These are phyloP conservation scores for Cyberlindnera lachancei DNA, from an alignment of 805 yeast species.

Conservation along the genomic window DNA sequence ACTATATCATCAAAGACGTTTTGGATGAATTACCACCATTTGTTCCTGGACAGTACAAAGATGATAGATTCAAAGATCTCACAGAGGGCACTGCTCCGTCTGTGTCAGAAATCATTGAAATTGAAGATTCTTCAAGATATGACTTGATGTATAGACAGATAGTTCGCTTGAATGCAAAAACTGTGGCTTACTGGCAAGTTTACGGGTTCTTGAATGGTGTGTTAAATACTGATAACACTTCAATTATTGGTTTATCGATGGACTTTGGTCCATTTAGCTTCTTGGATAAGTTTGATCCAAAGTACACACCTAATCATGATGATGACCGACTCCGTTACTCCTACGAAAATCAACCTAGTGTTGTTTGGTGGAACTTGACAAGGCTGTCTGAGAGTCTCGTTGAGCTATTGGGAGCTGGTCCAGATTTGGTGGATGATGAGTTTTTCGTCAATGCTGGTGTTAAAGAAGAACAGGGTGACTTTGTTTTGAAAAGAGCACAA, in stretches of 20 bases:
- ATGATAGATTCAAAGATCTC: conserved; percentile 17
- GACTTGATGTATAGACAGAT: conserved; percentile 67
- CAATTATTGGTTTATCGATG: conserved; percentile 78
- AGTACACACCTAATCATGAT: conserved; percentile 85
- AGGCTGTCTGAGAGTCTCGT: conserved; percentile 80
- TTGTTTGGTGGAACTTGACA: conserved; percentile 90
- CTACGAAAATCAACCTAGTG: conserved; percentile 75
- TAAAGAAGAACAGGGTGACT: conserved; percentile 38
- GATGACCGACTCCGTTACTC: conserved; percentile 68
- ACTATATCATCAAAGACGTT: conserved; percentile 64
- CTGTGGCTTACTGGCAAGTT: conserved; percentile 80
- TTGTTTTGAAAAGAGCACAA: conserved; percentile 52
- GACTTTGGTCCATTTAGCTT: conserved; percentile 96
- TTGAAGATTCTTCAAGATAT: conserved; percentile 46
- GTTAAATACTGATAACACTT: conserved; percentile 88
- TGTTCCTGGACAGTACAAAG: conserved; percentile 16
- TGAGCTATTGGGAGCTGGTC: conserved; percentile 71
- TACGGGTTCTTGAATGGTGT: conserved; percentile 95
- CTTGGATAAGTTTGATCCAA: conserved; percentile 76
- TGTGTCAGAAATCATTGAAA: conserved; percentile 11
- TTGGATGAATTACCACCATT: conserved; percentile 31
- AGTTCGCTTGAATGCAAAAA: conserved; percentile 62
- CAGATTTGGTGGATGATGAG: conserved; percentile 37
- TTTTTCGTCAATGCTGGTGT: conserved; percentile 35
- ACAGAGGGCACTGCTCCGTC: conserved; percentile 14